phyloP scores from a whole-genome alignment of 495 filamentous ascomycete species.

The Melanomma pulvis-pyrius region DNA sequence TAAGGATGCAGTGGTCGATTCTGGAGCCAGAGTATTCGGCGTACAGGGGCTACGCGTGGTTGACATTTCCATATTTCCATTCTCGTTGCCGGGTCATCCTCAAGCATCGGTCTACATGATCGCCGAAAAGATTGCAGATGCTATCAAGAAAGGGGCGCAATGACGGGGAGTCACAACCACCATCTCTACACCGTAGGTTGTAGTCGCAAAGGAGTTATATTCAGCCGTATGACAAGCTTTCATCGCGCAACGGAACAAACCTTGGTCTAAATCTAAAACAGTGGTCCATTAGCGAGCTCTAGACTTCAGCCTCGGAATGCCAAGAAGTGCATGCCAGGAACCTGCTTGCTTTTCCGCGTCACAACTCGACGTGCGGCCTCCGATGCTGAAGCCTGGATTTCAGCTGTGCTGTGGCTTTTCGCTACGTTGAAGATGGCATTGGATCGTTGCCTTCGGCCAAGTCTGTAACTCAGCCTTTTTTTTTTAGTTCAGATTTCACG shows the following conservation, averaged over 20 bases:
- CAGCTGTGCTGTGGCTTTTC: not conserved
- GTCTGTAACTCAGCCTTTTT: not conserved
- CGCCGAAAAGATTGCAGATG: conserved; percentile 9
- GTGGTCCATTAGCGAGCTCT: not conserved
- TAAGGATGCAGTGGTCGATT: conserved; percentile 25
- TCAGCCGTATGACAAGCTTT: conserved; percentile 13
- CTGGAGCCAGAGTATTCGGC: conserved; percentile 22
- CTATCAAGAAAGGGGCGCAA: not conserved
- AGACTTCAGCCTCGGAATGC: not conserved
- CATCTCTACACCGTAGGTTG: not conserved
- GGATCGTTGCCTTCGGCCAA: not conserved
- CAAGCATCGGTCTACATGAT: conserved; percentile 30
- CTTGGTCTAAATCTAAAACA: not conserved
- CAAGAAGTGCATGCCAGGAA: not conserved
- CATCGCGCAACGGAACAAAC: not conserved
- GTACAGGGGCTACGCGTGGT: conserved; percentile 26
- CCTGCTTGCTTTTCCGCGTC: not conserved
- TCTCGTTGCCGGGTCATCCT: conserved; percentile 32
- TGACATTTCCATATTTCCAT: conserved; percentile 21
- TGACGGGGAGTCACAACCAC: not conserved
- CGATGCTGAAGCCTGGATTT: not conserved
- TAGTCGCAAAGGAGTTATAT: not conserved
- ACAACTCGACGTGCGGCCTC: too few species aligned
- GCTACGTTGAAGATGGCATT: not conserved
- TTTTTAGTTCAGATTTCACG: not conserved